These are phyloP conservation scores for Podosphaera fusca DNA, from an alignment of 2,329 filamentous ascomycete species.

Conservation along the genomic window DNA sequence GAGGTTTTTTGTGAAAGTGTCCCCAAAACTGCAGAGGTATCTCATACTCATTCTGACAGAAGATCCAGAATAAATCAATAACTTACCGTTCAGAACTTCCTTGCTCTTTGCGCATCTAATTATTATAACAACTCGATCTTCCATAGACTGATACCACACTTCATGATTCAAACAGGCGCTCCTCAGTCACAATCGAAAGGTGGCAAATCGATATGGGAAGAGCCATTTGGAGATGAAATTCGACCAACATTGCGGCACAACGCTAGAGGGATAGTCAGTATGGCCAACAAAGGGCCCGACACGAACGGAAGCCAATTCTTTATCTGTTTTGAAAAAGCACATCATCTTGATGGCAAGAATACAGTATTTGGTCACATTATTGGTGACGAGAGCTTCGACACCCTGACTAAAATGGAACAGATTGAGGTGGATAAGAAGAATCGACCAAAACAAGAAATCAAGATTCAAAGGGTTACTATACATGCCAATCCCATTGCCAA, in stretches of 20 bases:
- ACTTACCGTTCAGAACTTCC: constrained; percentile 42
- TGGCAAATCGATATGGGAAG: constrained; percentile 51
- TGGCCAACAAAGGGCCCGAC: constrained; percentile 55
- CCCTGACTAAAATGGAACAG: constrained; percentile 47
- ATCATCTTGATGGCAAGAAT: constrained; percentile 65
- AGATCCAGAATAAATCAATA: not conserved
- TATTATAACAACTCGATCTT: constrained; percentile 58
- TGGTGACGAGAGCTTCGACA: constrained; percentile 38
- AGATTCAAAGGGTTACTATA: constrained; percentile 46
- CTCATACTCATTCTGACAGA: constrained; percentile 1
- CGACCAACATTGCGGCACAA: constrained; percentile 45
- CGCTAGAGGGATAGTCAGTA: constrained; percentile 45
- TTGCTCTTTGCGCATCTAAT: constrained; percentile 58
- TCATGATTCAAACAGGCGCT: constrained; percentile 60
- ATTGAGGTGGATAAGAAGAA: constrained; percentile 58
- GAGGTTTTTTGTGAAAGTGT: constrained; percentile 92
- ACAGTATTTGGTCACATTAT: constrained; percentile 61
- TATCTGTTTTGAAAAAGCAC: constrained; percentile 51
- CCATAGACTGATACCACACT: constrained; percentile 57
- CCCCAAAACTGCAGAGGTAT: constrained; percentile 71
- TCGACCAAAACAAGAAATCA: constrained; percentile 40
- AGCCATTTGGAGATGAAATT: constrained; percentile 61
- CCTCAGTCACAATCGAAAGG: constrained; percentile 39
- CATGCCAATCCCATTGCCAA: constrained; percentile 60
- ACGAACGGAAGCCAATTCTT: constrained; percentile 70